Percentiles rank a stretch among this genome's conserved stretches.
Evolutionary conservation across 1,284 basidiomycete species (phyloP).

Genomic region (Wallemia ichthyophaga): DNA sequence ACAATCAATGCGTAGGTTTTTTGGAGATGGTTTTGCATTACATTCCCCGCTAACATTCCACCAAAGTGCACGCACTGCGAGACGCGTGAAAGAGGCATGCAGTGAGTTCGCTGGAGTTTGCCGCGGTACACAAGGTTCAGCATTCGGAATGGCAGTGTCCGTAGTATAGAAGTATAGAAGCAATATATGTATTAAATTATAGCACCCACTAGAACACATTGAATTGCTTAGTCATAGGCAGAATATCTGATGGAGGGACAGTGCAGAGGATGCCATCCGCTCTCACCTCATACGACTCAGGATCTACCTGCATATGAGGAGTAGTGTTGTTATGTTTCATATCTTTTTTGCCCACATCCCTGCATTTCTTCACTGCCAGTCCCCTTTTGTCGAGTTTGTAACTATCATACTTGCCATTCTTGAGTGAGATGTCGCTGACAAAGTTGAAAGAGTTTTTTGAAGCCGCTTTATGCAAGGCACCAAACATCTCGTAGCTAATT

Average conservation of each 20-base stretch:
- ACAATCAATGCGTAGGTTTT: background rate
- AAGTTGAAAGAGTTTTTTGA: conserved; percentile 54
- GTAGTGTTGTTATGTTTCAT: conserved; percentile 75
- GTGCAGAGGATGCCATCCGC: conserved; percentile 51
- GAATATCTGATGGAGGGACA: conserved; percentile 35
- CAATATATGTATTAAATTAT: background rate
- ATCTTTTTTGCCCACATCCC: conserved; percentile 45
- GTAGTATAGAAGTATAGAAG: background rate
- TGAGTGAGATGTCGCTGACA: conserved; percentile 45
- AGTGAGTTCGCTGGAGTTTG: background rate
- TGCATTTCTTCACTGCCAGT: conserved; percentile 47
- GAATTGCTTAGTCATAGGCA: conserved; percentile 39
- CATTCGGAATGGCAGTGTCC: background rate
- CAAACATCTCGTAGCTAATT: conserved; percentile 71
- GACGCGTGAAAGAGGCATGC: background rate
- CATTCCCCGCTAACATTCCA: background rate
- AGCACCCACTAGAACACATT: conserved; percentile 28
- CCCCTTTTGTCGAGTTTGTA: conserved; percentile 47
- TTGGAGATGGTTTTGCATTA: background rate
- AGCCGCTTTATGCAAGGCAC: conserved; percentile 36
- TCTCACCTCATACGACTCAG: conserved; percentile 63
- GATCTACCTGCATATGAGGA: conserved; percentile 63
- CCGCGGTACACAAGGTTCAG: background rate
- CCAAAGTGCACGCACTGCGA: background rate
- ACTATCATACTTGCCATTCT: conserved; percentile 18